phyloP scores from a whole-genome alignment of 805 yeast species.

The Metschnikowia koreensis region DNA sequence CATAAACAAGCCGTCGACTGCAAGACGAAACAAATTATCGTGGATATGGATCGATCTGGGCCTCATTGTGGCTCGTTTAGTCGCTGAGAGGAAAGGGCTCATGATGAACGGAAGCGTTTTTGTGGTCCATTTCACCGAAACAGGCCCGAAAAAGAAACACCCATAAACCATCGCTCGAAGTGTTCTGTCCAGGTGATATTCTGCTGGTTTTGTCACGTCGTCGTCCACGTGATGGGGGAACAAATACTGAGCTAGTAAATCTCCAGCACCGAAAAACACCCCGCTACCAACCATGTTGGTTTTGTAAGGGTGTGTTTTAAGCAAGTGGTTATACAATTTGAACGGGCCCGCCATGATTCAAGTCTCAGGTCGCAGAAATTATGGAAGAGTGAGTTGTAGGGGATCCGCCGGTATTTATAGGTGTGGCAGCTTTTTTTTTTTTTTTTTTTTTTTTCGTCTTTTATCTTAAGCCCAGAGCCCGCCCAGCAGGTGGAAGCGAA shows the following conservation, averaged over 20 bases:
- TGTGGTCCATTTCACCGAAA: slow-evolving; percentile 39
- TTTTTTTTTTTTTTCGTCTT: background rate
- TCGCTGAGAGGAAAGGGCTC: slow-evolving; percentile 31
- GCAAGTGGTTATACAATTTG: slow-evolving; percentile 23
- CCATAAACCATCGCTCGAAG: slow-evolving; percentile 40
- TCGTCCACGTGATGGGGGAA: slow-evolving; percentile 32
- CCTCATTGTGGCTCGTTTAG: slow-evolving; percentile 12
- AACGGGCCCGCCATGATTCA: slow-evolving; percentile 16
- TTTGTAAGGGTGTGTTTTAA: slow-evolving; percentile 47
- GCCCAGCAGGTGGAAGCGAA: slow-evolving; percentile 12
- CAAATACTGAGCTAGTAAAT: slow-evolving; percentile 39
- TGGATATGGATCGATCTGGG: slow-evolving; percentile 17
- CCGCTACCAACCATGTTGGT: slow-evolving; percentile 59
- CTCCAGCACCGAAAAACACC: slow-evolving; percentile 41
- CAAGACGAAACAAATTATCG: slow-evolving; percentile 26
- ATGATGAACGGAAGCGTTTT: slow-evolving; percentile 35
- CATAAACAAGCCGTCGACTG: slow-evolving; percentile 36
- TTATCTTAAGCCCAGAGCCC: background rate
- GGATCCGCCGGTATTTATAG: background rate
- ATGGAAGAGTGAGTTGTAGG: background rate
- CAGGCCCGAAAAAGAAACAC: slow-evolving; percentile 37
- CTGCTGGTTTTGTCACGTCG: slow-evolving; percentile 19
- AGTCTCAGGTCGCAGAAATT: background rate
- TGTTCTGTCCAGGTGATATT: slow-evolving; percentile 30
- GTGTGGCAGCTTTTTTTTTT: background rate